Conservation (phyloP, 371 early-diverging fungal genomes). For the Mycotypha africana region DNA sequence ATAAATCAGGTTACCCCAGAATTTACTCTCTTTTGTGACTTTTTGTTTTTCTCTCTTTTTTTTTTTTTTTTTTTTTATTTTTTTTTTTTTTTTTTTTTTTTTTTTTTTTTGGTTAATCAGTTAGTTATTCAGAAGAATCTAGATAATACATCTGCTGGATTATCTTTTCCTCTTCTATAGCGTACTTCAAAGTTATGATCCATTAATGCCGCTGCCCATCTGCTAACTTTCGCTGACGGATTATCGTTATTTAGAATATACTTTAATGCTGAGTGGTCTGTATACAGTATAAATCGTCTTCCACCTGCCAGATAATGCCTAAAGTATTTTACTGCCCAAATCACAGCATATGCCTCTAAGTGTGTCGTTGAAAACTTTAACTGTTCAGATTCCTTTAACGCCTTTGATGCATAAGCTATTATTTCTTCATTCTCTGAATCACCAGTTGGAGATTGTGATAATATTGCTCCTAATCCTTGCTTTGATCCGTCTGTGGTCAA, state of each 20-base stretch:
- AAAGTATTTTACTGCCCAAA: not conserved
- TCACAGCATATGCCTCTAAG: not conserved
- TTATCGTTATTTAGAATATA: not conserved
- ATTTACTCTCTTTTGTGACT: too few relatives aligned
- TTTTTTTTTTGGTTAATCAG: too few relatives aligned
- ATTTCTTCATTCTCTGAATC: not conserved
- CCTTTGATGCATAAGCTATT: not conserved
- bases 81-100: too few relatives aligned
- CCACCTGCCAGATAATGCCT: not conserved
- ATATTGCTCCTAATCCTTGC: constrained; percentile 26
- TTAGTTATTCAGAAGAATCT: too few relatives aligned
- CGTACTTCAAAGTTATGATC: constrained; percentile 18
- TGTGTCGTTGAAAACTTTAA: not conserved
- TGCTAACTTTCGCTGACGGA: constrained; percentile 1
- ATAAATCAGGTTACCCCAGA: too few relatives aligned
- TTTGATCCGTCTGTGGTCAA: constrained; percentile 35
- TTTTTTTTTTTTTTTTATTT: too few relatives aligned
- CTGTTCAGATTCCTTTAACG: not conserved
- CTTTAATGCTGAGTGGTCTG: not conserved
- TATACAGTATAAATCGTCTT: not conserved
- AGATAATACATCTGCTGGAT: constrained; percentile 26
- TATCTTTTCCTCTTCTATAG: constrained; percentile 12
- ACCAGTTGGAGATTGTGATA: constrained; percentile 18
- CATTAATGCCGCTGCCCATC: constrained; percentile 23
- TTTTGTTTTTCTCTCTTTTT: too few relatives aligned